Conservation (phyloP, 192 early-diverging fungal species). For the Gigaspora rosea region DNA sequence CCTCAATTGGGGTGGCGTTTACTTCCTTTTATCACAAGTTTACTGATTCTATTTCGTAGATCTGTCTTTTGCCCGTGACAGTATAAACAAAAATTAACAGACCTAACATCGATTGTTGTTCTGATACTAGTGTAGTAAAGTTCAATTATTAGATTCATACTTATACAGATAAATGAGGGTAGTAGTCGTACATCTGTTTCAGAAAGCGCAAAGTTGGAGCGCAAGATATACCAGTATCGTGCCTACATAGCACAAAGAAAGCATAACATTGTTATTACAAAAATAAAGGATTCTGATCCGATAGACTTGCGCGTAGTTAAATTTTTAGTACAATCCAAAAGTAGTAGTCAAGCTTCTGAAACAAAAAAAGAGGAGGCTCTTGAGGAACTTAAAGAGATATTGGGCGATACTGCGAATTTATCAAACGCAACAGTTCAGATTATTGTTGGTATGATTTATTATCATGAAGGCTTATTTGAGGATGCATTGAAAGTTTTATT, state of each 20-base stretch:
- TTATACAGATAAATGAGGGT: conserved; percentile 69
- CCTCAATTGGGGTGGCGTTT: too few species aligned
- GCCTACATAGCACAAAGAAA: conserved; percentile 82
- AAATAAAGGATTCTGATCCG: conserved; percentile 54
- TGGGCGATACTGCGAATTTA: conserved; percentile 52
- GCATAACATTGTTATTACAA: conserved; percentile 64
- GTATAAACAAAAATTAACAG: too few species aligned
- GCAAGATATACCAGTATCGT: conserved; percentile 76
- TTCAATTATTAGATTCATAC: too few species aligned
- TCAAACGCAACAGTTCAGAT: conserved; percentile 61
- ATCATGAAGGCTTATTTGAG: conserved; percentile 59
- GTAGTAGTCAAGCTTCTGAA: background rate
- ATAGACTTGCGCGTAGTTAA: conserved; percentile 69
- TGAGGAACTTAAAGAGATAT: conserved; percentile 49
- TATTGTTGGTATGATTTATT: conserved; percentile 65
- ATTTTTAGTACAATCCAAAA: conserved; percentile 61
- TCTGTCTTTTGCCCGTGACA: too few species aligned
- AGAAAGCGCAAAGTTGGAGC: conserved; percentile 43
- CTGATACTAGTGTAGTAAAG: too few species aligned
- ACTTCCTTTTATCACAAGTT: too few species aligned
- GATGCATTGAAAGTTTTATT: conserved; percentile 75
- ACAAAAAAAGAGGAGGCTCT: conserved; percentile 50
- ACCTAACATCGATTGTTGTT: too few species aligned
- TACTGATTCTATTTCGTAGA: too few species aligned
- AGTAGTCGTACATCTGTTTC: conserved; percentile 41